Evolutionary conservation across 1,284 basidiomycete genomes (phyloP).

Genomic region (Marasmius oreades): DNA sequence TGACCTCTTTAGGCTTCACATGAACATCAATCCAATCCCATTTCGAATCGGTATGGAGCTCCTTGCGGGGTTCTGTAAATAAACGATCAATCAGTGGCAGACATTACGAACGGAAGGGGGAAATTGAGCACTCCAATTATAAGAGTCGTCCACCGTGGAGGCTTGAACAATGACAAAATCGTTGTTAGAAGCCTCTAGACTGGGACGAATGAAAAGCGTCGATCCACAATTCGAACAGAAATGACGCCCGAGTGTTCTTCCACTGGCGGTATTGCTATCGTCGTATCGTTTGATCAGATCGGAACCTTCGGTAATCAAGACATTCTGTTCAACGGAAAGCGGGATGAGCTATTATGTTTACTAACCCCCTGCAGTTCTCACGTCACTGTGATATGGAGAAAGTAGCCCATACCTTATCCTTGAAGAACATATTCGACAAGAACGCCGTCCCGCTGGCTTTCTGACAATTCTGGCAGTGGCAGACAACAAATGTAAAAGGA

Average conservation of each 20-base stretch:
- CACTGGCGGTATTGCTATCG: constrained; percentile 29
- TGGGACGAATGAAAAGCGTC: constrained; percentile 26
- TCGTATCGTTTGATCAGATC: constrained; percentile 25
- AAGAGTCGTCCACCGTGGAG: constrained; percentile 20
- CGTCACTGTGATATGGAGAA: too few species aligned
- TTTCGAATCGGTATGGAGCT: constrained; percentile 1
- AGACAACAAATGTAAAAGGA: constrained; percentile 30
- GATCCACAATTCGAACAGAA: constrained; percentile 35
- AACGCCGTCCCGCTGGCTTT: constrained; percentile 30
- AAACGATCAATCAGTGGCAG: neutral
- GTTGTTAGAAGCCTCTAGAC: constrained; percentile 14
- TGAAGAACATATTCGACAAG: constrained; percentile 30
- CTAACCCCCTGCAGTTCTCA: too few species aligned
- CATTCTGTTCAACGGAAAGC: neutral
- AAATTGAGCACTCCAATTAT: constrained; percentile 23
- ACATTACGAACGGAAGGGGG: neutral
- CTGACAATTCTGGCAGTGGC: constrained; percentile 33
- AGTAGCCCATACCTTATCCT: constrained; percentile 21
- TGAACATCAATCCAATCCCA: neutral
- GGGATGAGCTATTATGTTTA: neutral
- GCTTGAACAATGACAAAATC: constrained; percentile 24
- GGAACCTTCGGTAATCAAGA: constrained; percentile 22
- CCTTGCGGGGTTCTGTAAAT: constrained; percentile 8
- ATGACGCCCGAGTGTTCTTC: constrained; percentile 26
- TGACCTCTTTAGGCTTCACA: neutral